A percentile compares a stretch with the other conserved stretches of the same genome.
phyloP scores from a whole-genome alignment of 1,139 yeast genomes.

The Diutina mesorugosa region DNA sequence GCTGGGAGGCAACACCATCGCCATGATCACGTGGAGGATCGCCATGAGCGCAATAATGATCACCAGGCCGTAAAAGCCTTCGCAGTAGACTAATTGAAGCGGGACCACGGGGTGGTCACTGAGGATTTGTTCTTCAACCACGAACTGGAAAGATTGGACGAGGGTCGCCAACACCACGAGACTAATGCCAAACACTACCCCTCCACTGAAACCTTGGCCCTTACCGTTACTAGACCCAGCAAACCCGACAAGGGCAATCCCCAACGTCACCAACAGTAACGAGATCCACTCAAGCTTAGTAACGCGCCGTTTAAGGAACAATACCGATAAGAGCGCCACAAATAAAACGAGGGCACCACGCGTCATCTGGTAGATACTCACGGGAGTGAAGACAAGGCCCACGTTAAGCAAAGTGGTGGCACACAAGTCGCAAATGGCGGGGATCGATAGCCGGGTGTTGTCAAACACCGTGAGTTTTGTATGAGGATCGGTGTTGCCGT shows the following conservation, averaged over 20 bases:
- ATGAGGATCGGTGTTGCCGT: conserved; percentile 3
- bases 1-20: conserved; percentile 16
- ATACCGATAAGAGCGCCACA: conserved; percentile 60
- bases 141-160: conserved; percentile 66
- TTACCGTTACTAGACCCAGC: conserved; percentile 34
- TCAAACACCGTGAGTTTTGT: conserved; percentile 6
- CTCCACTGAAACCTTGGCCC: conserved; percentile 8
- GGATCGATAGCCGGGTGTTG: conserved; percentile 32
- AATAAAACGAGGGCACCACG: conserved; percentile 68
- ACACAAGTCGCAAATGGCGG: conserved; percentile 58
- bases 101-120: conserved; percentile 44
- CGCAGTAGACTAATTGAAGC: conserved; percentile 57
- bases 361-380: conserved; percentile 78
- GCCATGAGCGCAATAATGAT: conserved; percentile 33
- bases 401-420: conserved; percentile 69
- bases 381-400: conserved; percentile 68
- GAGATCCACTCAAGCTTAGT: conserved; percentile 60
- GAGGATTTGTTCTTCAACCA: conserved; percentile 61
- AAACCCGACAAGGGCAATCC: conserved; percentile 63
- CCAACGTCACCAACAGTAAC: conserved; percentile 44
- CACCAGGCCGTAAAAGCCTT: conserved; percentile 54
- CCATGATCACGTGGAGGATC: conserved; percentile 28
- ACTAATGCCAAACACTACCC: conserved; percentile 39
- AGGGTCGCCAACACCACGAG: conserved; percentile 52
- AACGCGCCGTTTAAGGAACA: conserved; percentile 45